Evolutionary conservation across 805 yeast genomes (phyloP).

Genomic region (Teunomyces lycoperdinae): DNA sequence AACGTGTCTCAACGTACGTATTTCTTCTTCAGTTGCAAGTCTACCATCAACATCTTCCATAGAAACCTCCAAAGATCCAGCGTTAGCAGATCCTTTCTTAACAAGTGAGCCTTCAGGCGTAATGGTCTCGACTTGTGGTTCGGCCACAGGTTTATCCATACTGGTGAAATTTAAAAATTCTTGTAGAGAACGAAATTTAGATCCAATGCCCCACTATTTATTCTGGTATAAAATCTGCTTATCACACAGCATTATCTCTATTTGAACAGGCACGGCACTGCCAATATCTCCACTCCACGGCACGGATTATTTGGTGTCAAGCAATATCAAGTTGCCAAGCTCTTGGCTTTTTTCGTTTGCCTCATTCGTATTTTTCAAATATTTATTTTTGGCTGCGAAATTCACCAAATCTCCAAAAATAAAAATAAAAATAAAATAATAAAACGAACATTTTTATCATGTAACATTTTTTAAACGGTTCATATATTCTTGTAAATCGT

Average conservation of each 20-base stretch:
- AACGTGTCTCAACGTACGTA: constrained; percentile 49
- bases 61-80: background rate
- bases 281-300: too few relatives aligned
- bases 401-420: too few relatives aligned
- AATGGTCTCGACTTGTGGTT: too few relatives aligned
- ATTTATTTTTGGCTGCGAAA: background rate
- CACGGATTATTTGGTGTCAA: too few relatives aligned
- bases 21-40: constrained; percentile 53
- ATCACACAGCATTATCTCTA: too few relatives aligned
- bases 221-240: too few relatives aligned
- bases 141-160: background rate
- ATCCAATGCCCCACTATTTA: too few relatives aligned
- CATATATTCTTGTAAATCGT: too few relatives aligned
- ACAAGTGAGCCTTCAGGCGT: background rate
- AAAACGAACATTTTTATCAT: background rate
- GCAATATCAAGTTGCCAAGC: background rate
- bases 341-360: background rate
- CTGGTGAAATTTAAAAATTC: background rate
- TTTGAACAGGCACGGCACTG: too few relatives aligned
- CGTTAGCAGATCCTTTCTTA: background rate
- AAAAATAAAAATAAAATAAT: background rate
- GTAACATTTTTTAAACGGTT: too few relatives aligned
- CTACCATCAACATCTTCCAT: constrained; percentile 29
- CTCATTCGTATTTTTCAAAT: background rate
- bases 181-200: too few relatives aligned